These are phyloP conservation scores for Aquilaria sinensis DNA, from an alignment of 345 rosid species.

Conservation along the genomic window DNA sequence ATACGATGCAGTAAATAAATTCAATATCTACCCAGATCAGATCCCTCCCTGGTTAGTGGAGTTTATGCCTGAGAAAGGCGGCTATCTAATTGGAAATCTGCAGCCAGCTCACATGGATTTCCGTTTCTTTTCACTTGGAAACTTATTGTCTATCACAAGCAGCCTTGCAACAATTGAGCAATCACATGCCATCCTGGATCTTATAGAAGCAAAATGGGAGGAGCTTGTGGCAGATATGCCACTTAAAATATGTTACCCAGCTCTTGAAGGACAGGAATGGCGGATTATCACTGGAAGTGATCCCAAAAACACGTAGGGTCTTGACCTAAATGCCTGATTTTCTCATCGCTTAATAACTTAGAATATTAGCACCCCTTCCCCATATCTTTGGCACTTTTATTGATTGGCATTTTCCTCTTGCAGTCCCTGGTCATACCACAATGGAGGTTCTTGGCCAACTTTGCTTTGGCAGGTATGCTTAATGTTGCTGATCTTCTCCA, in stretches of 20 bases:
- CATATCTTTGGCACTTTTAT: slow-evolving; percentile 4
- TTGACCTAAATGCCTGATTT: slow-evolving; percentile 10
- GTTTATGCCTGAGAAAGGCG: slow-evolving; percentile 76
- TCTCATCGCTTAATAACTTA: slow-evolving; percentile 1
- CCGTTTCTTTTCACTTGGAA: slow-evolving; percentile 88
- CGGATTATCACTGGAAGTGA: slow-evolving; percentile 81
- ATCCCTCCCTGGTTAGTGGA: slow-evolving; percentile 85
- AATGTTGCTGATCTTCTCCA: slow-evolving; percentile 2
- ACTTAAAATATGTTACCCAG: slow-evolving; percentile 74
- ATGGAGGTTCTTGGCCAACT: slow-evolving; percentile 96
- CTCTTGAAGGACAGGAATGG: slow-evolving; percentile 89
- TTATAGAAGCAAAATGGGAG: slow-evolving; percentile 75
- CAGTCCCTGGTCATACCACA: slow-evolving; percentile 97
- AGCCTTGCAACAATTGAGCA: slow-evolving; percentile 66
- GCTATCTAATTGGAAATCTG: slow-evolving; percentile 79
- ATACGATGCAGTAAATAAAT: slow-evolving; percentile 84
- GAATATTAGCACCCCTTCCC: neutral
- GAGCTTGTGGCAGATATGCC: slow-evolving; percentile 89
- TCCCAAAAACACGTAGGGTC: slow-evolving; percentile 80
- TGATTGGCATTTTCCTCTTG: slow-evolving; percentile 22
- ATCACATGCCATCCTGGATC: slow-evolving; percentile 88
- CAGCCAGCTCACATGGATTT: slow-evolving; percentile 98
- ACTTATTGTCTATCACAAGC: slow-evolving; percentile 74
- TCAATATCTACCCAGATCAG: slow-evolving; percentile 92
- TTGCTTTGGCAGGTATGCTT: slow-evolving; percentile 91